Evolutionary conservation across 140 eudicot genomes (phyloP), one percentile per base, ranked within the genome.

Genomic region (Oenanthe javanica): DNA sequence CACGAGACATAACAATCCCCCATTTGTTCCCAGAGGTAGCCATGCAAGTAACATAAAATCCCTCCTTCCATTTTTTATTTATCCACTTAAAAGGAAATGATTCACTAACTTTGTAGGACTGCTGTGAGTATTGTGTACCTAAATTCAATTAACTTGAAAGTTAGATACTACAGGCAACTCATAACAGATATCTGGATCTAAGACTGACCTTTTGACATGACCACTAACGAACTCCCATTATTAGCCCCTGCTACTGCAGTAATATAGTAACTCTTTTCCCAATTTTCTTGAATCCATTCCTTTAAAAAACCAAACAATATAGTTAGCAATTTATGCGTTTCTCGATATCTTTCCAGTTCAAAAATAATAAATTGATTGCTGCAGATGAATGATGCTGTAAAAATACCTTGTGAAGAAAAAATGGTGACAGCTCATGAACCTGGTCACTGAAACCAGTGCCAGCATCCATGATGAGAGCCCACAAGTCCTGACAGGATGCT

Each of bases 21-120:
- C 97, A 93, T 57, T 93, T 85, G 19, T 83, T 75, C 40, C 93
- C 96, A 23, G 97, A 87, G 50, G 97, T 93, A 2, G 96, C 92
- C 97, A 90, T 93, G 50, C 91, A 90, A 11, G 97, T 90, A 47
- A 93, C 97, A 82, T 87, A 91, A 78, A 93, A 93, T 25, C 97
- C 96, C 85, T 93, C 97, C 47, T 84, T 89, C 97, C 97, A 92
- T 54, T 92, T 92, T 82, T 92, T 93, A 85, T 87, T 90, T 36
- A 92, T 92, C 97, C 97, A 92, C 87, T 92, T 92, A 86, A 86
- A 92, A 43, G 97, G 97, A 81, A 92, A 92, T 0, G 96, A 89
- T 40, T 92, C 97, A 16, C 97, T 89, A 3, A 92, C 96, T 90
- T 92, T 92, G 80, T 92, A 92, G 0, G 97, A 92, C 73, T 92